phyloP scores from a whole-genome alignment of 768 basidiomycete genomes.

The Termitomyces titanicus region DNA sequence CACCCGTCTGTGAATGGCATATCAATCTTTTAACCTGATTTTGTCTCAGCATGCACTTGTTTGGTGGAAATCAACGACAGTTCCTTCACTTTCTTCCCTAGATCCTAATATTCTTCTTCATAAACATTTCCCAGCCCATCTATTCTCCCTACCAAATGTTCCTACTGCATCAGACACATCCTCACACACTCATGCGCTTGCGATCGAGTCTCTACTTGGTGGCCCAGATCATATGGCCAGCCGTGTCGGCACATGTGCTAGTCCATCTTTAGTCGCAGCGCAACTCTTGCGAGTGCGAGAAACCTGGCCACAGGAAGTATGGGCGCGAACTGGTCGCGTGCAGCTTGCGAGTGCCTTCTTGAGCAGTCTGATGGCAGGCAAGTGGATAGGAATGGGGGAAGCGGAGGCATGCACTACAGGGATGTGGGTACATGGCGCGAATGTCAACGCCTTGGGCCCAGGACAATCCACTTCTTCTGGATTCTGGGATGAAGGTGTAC shows the following conservation, averaged over 20 bases:
- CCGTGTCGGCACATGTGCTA: slow-evolving; percentile 71
- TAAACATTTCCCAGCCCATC: slow-evolving; percentile 61
- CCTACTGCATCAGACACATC: slow-evolving; percentile 79
- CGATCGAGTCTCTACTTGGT: slow-evolving; percentile 71
- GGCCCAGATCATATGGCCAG: slow-evolving; percentile 75
- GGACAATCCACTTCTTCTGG: slow-evolving; percentile 30
- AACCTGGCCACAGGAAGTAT: slow-evolving; percentile 72
- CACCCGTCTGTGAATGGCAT: background rate
- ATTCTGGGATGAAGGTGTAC: slow-evolving; percentile 75
- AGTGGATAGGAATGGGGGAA: slow-evolving; percentile 70
- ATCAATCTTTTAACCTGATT: background rate
- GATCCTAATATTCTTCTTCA: slow-evolving; percentile 70
- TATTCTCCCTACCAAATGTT: slow-evolving; percentile 70
- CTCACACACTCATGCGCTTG: slow-evolving; percentile 72
- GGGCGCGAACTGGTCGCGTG: slow-evolving; percentile 72
- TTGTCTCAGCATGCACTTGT: slow-evolving; percentile 62
- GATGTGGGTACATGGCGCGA: slow-evolving; percentile 67
- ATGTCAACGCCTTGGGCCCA: slow-evolving; percentile 18
- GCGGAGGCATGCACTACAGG: slow-evolving; percentile 78
- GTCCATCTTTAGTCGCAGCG: slow-evolving; percentile 67
- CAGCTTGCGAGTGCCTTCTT: slow-evolving; percentile 78
- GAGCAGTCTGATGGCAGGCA: slow-evolving; percentile 65
- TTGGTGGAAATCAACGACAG: slow-evolving; percentile 83
- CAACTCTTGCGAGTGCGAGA: slow-evolving; percentile 79
- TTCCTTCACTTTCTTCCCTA: slow-evolving; percentile 67